phyloP scores from a whole-genome alignment of 768 basidiomycete species.

The Termitomyces sp. region DNA sequence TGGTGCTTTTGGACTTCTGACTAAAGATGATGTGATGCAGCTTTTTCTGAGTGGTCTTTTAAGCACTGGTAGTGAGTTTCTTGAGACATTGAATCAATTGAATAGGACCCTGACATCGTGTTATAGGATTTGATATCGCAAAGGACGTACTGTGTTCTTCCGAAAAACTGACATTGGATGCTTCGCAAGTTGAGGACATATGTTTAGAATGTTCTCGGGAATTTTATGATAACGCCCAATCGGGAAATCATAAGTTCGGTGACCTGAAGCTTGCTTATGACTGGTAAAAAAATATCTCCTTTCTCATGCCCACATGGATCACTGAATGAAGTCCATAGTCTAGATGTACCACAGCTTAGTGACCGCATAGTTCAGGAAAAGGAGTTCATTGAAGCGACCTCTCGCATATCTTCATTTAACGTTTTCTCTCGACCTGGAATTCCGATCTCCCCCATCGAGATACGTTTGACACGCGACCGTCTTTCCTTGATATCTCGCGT shows the following conservation, averaged over 20 bases:
- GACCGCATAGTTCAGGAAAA: slow-evolving; percentile 62
- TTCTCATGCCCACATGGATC: neutral
- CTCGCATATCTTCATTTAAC: slow-evolving; percentile 90
- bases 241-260: slow-evolving; percentile 87
- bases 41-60: slow-evolving; percentile 87
- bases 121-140: slow-evolving; percentile 63
- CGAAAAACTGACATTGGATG: slow-evolving; percentile 43
- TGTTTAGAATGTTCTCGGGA: slow-evolving; percentile 80
- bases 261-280: slow-evolving; percentile 98
- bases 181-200: slow-evolving; percentile 61
- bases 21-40: slow-evolving; percentile 62
- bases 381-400: slow-evolving; percentile 97
- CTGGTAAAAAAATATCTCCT: slow-evolving; percentile 52
- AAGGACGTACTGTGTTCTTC: slow-evolving; percentile 47
- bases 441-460: slow-evolving; percentile 85
- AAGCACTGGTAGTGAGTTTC: slow-evolving; percentile 77
- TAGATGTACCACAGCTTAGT: slow-evolving; percentile 67
- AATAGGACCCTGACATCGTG: neutral
- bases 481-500: slow-evolving; percentile 85
- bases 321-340: slow-evolving; percentile 35
- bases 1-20: slow-evolving; percentile 78
- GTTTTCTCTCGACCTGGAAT: slow-evolving; percentile 70
- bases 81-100: neutral
- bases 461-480: slow-evolving; percentile 85
- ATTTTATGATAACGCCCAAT: slow-evolving; percentile 91